These are phyloP conservation scores for Pseudogymnoascus destructans DNA, from an alignment of 2,329 filamentous ascomycete genomes.

Conservation along the genomic window DNA sequence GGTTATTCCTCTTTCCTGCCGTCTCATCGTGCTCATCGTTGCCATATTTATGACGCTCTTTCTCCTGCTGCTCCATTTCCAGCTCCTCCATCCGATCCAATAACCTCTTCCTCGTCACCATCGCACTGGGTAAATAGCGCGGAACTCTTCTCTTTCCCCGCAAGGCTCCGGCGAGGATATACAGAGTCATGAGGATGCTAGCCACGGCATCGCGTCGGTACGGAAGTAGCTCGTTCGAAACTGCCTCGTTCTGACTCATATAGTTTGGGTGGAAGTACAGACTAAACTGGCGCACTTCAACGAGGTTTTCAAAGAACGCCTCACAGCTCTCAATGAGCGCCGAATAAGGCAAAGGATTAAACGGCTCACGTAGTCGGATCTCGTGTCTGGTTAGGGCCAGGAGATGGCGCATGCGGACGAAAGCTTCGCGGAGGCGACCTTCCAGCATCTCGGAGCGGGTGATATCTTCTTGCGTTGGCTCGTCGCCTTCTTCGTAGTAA, in stretches of 20 bases:
- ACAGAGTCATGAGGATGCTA: constrained; percentile 43
- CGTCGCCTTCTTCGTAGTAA: constrained; percentile 42
- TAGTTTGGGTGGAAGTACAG: constrained; percentile 43
- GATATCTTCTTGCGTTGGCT: constrained; percentile 39
- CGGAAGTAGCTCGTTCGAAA: constrained; percentile 35
- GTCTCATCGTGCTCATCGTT: constrained; percentile 19
- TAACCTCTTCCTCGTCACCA: constrained; percentile 38
- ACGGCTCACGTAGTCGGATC: constrained; percentile 43
- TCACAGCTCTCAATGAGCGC: constrained; percentile 43
- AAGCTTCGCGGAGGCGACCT: constrained; percentile 45
- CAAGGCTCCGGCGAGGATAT: constrained; percentile 43
- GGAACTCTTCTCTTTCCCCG: constrained; percentile 37
- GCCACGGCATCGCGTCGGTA: constrained; percentile 45
- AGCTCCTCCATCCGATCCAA: constrained; percentile 38
- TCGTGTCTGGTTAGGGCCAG: constrained; percentile 46
- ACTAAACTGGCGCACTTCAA: constrained; percentile 43
- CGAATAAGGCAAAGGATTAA: constrained; percentile 42
- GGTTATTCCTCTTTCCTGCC: constrained; percentile 19
- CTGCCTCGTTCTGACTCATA: constrained; percentile 37
- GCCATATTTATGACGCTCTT: neutral
- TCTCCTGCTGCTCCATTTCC: constrained; percentile 28
- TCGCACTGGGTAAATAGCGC: constrained; percentile 43
- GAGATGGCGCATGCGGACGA: constrained; percentile 43
- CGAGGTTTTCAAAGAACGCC: constrained; percentile 45
- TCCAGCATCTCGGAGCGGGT: constrained; percentile 43